phyloP scores from a whole-genome alignment of 2,329 filamentous ascomycete species.

The Trichoderma breve region DNA sequence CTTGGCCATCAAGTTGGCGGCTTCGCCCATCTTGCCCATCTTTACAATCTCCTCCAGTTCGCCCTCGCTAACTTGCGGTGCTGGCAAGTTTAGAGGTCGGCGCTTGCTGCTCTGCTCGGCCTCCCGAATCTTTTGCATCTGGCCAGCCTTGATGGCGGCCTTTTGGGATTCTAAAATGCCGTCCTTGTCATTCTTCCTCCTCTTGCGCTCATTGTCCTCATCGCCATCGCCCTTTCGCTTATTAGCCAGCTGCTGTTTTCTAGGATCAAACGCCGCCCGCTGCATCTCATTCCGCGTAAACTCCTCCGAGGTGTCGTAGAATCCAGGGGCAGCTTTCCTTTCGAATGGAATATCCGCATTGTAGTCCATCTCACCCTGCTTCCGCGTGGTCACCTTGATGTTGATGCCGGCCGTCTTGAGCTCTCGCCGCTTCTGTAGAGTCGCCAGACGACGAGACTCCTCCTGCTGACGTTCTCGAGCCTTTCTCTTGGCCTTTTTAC shows the following conservation, averaged over 20 bases:
- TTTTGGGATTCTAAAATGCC: slow-evolving; percentile 75
- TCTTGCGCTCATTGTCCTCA: slow-evolving; percentile 75
- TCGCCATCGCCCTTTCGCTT: slow-evolving; percentile 97
- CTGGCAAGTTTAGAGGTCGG: slow-evolving; percentile 74
- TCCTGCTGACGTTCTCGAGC: slow-evolving; percentile 93
- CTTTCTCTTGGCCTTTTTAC: slow-evolving; percentile 98
- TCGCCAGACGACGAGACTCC: slow-evolving; percentile 84
- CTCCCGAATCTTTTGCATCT: slow-evolving; percentile 91
- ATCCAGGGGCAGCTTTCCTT: slow-evolving; percentile 82
- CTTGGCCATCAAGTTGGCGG: slow-evolving; percentile 71
- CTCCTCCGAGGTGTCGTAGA: slow-evolving; percentile 91
- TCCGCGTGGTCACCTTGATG: slow-evolving; percentile 87
- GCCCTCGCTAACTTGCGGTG: slow-evolving; percentile 86
- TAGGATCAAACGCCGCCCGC: slow-evolving; percentile 81
- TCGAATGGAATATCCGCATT: slow-evolving; percentile 99
- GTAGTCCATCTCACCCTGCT: slow-evolving; percentile 98
- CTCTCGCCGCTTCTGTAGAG: slow-evolving; percentile 91
- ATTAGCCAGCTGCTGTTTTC: slow-evolving; percentile 76
- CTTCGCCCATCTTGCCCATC: slow-evolving; percentile 92
- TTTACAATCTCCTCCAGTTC: slow-evolving; percentile 98
- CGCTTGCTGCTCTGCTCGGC: slow-evolving; percentile 96
- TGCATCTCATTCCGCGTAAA: slow-evolving; percentile 76
- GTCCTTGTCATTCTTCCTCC: slow-evolving; percentile 84
- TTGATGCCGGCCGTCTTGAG: slow-evolving; percentile 98
- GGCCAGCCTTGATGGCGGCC: slow-evolving; percentile 87